Evolutionary conservation across 108 stramenopile species (phyloP).

Genomic region (Cyclotella baltica): DNA sequence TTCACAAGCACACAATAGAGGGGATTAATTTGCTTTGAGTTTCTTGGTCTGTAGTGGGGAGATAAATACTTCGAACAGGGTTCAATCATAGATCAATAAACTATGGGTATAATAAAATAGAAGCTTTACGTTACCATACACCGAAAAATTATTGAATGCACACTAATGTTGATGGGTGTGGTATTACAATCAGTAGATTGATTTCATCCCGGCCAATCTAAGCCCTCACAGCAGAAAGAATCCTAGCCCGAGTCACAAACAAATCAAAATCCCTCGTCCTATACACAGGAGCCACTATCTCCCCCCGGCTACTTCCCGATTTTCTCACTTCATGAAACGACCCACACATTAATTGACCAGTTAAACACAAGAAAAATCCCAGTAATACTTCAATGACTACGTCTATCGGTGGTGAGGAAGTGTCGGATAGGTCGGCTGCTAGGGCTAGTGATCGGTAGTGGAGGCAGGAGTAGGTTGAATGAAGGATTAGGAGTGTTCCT

Average conservation of each 20-base stretch:
- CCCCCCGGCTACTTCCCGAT: slow-evolving; percentile 18
- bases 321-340: slow-evolving; percentile 45
- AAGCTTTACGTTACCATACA: too few species aligned
- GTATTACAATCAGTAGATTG: too few species aligned
- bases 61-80: too few species aligned
- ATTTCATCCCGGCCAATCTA: too few species aligned
- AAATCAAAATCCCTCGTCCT: slow-evolving; percentile 59
- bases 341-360: slow-evolving; percentile 54
- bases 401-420: slow-evolving; percentile 53
- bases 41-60: too few species aligned
- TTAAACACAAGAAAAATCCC: slow-evolving; percentile 46
- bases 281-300: slow-evolving; percentile 51
- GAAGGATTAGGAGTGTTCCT: slow-evolving; percentile 46
- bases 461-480: slow-evolving; percentile 58
- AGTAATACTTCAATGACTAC: slow-evolving; percentile 55
- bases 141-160: too few species aligned
- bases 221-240: slow-evolving; percentile 22
- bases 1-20: too few species aligned
- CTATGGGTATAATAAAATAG: too few species aligned
- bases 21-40: too few species aligned
- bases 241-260: slow-evolving; percentile 32
- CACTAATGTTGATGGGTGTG: too few species aligned
- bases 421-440: slow-evolving; percentile 52
- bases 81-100: too few species aligned
- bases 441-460: slow-evolving; percentile 58